phyloP scores from a whole-genome alignment of 2,329 filamentous ascomycete species.

The Coleophoma eucalyptorum region DNA sequence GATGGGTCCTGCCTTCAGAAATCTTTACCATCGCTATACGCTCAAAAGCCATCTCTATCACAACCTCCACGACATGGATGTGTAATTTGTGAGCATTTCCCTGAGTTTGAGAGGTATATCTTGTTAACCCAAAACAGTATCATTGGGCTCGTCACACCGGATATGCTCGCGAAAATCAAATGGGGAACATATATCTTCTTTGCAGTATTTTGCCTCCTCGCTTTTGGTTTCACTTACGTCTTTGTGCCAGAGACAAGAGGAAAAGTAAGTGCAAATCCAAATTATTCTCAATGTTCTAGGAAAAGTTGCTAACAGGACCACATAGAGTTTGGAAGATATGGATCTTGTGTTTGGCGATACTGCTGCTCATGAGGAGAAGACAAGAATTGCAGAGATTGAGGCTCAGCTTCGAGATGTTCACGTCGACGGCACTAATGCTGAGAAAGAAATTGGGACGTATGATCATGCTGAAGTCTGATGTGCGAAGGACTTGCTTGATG shows the following conservation, averaged over 20 bases:
- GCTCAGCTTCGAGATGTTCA: slow-evolving; percentile 14
- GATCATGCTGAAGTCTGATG: no score
- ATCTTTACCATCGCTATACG: slow-evolving; percentile 55
- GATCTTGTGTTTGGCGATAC: slow-evolving; percentile 41
- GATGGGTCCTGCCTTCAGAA: slow-evolving; percentile 53
- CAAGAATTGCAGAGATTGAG: slow-evolving; percentile 15
- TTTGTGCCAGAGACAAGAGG: slow-evolving; percentile 57
- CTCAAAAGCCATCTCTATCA: slow-evolving; percentile 58
- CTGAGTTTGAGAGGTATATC: no score
- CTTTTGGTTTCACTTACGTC: slow-evolving; percentile 45
- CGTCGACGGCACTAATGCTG: slow-evolving; percentile 10
- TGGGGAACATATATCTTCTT: slow-evolving; percentile 60
- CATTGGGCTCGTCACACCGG: slow-evolving; percentile 49
- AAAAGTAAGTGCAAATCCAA: slow-evolving; percentile 12
- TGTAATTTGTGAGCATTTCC: slow-evolving; percentile 43
- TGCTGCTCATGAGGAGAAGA: slow-evolving; percentile 31
- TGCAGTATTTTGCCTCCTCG: slow-evolving; percentile 45
- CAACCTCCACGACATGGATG: slow-evolving; percentile 52
- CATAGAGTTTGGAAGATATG: slow-evolving; percentile 50
- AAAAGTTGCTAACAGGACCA: background rate
- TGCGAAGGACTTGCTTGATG: no score
- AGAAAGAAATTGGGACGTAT: slow-evolving; percentile 4
- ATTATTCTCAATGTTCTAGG: slow-evolving; percentile 10
- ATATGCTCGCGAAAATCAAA: slow-evolving; percentile 47
- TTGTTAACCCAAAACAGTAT: slow-evolving; percentile 11